Base-by-base conservation (phyloP, 2,329 filamentous ascomycete genomes). In the Pseudogymnoascus sp. region DNA sequence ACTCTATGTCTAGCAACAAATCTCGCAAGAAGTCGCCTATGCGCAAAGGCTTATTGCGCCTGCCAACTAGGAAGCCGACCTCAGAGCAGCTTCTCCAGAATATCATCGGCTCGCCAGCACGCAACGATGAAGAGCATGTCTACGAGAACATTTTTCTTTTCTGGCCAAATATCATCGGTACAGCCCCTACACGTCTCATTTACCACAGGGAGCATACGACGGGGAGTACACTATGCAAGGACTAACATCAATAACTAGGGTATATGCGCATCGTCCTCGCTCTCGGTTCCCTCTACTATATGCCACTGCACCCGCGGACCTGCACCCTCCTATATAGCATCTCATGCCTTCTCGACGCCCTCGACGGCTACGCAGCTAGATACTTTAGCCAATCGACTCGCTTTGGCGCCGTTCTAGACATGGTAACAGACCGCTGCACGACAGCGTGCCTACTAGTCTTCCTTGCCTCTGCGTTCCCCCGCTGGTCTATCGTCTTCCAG, bases 401-500 rank as follows among this genome's bases (percentile, higher is more conserved):
- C 66, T 99, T 99, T 74, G 94, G 94, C 66, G 94, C 93, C 33
- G 93, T 99, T 35, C 82, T 99, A 66, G 94, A 99, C 78, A 99
- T 99, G 94, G 93, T 99, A 64, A 99, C 94, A 15, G 94, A 99
- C 76, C 88, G 94, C 64, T 97, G 94, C 80, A 97, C 93, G 31
- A 99, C 94, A 2, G 87, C 93, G 2, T 99, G 94, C 75, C 78
- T 99, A 68, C 84, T 99, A 58, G 92, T 97, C 59, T 99, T 97
- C 79, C 78, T 99, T 64, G 91, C 90, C 40, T 95, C 91, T 11
- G 94, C 94, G 17, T 99, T 96, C 77, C 94, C 94, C 3, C 85
- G 92, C 62, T 97, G 91, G 88, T 87, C 90, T 66, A 92, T 97
- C 68, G 72, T 97, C 63, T 99, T 99, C 82, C 94, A 99, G 79